These are phyloP conservation scores for Vitis hybrid DNA, from an alignment of 177 flowering plant genomes.

Conservation along the genomic window DNA sequence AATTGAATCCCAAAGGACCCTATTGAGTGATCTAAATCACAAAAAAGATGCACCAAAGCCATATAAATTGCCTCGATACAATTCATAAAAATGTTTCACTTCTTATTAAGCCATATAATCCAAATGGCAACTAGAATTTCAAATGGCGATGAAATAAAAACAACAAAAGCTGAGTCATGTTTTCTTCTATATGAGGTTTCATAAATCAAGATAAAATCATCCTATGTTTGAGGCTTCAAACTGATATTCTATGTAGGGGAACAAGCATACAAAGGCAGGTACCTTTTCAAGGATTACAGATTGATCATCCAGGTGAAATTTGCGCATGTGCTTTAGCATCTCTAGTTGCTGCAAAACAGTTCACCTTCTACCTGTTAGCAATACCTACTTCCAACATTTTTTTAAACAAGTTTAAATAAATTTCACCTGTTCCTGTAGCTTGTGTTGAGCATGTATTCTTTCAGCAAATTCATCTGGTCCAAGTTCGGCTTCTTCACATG, in stretches of 20 bases:
- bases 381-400: slow-evolving; percentile 5
- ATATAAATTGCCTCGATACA: too few relatives aligned
- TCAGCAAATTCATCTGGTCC: slow-evolving; percentile 74
- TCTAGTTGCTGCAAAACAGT: slow-evolving; percentile 68
- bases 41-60: too few relatives aligned
- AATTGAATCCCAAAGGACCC: background rate
- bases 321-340: slow-evolving; percentile 85
- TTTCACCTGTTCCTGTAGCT: slow-evolving; percentile 71
- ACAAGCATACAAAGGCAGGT: slow-evolving; percentile 6
- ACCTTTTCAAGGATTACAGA: slow-evolving; percentile 80
- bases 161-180: too few relatives aligned
- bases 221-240: background rate
- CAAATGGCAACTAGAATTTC: background rate
- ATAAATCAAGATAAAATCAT: too few relatives aligned
- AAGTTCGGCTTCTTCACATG: slow-evolving; percentile 94
- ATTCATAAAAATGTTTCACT: too few relatives aligned
- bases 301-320: slow-evolving; percentile 69
- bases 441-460: slow-evolving; percentile 49
- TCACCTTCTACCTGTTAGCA: background rate
- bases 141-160: too few relatives aligned
- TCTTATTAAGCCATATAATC: background rate
- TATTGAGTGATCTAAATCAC: background rate
- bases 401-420: background rate
- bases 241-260: background rate
- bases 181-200: background rate